Percentiles rank a stretch among this genome's conserved stretches.
Conservation (phyloP, 2,329 filamentous ascomycete species). For the Aspergillus caelatus region DNA sequence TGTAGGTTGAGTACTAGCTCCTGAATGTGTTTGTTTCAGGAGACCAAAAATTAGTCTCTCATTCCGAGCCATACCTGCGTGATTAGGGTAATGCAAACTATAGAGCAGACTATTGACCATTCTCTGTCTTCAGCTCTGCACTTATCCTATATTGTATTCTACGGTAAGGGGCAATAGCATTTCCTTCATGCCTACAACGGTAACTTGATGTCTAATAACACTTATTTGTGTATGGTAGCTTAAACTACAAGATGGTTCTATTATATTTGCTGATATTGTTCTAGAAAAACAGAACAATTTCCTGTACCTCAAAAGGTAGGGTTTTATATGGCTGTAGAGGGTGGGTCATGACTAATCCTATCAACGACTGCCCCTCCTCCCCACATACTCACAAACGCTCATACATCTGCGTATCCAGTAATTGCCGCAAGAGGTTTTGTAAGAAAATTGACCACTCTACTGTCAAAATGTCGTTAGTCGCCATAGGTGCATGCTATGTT, state of each 20-base stretch:
- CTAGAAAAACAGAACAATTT: not conserved
- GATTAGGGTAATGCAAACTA: too few species aligned
- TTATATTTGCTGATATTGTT: not conserved
- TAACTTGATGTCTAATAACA: not conserved
- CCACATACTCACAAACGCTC: not conserved
- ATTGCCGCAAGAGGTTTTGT: not conserved
- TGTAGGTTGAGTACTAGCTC: too few species aligned
- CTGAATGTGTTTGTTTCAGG: too few species aligned
- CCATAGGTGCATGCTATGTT: constrained; percentile 69
- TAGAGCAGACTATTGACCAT: too few species aligned
- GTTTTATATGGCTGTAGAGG: constrained; percentile 5
- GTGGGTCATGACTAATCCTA: constrained; percentile 28
- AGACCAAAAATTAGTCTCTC: too few species aligned
- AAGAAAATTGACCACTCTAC: not conserved
- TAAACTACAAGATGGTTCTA: not conserved
- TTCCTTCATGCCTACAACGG: not conserved
- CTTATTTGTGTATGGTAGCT: not conserved
- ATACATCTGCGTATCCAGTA: not conserved
- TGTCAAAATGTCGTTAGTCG: constrained; percentile 57
- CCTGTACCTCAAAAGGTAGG: not conserved
- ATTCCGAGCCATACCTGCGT: not conserved
- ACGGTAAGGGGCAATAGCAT: not conserved
- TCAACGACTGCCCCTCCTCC: constrained; percentile 9
- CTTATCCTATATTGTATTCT: not conserved
- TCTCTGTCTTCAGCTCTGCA: too few species aligned